phyloP scores from a whole-genome alignment of 176 grass and related monocot species.

The Secale cereale region DNA sequence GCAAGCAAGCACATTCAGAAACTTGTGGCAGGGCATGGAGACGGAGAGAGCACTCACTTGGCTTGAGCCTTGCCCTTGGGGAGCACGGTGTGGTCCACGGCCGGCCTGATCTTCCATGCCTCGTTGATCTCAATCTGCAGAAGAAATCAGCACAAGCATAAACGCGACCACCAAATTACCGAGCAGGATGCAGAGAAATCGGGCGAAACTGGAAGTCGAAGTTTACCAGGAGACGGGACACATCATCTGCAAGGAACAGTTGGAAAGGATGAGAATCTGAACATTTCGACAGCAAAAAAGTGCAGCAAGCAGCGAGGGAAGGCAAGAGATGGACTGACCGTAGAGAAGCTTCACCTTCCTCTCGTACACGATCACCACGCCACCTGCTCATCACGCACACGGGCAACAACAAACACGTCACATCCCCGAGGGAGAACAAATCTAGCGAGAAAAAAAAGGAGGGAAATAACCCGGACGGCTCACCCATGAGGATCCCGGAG shows the following conservation, averaged over 20 bases:
- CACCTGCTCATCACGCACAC: constrained; percentile 39
- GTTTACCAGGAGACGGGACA: constrained; percentile 66
- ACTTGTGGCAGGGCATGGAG: too few relatives aligned
- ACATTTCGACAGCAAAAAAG: background rate
- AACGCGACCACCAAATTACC: background rate
- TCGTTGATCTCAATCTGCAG: constrained; percentile 66
- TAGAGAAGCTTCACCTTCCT: constrained; percentile 88
- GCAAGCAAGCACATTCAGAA: too few relatives aligned
- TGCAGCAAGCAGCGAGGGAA: background rate
- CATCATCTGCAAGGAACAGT: constrained; percentile 50
- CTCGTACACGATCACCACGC: constrained; percentile 91
- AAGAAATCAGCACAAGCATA: background rate
- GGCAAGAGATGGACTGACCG: constrained; percentile 36
- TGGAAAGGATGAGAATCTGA: background rate
- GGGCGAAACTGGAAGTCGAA: background rate
- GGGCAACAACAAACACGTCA: background rate
- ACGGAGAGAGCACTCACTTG: too few relatives aligned
- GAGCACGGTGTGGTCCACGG: too few relatives aligned
- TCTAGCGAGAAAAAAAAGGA: background rate
- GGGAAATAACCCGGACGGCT: background rate
- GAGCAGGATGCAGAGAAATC: background rate
- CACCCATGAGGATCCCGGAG: constrained; percentile 91
- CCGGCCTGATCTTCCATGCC: constrained; percentile 53
- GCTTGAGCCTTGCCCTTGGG: too few relatives aligned
- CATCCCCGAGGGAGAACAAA: background rate